A percentile compares a stretch with the other conserved stretches of the same genome.
phyloP scores from a whole-genome alignment of 768 basidiomycete species.

The Tulasnella sp. region DNA sequence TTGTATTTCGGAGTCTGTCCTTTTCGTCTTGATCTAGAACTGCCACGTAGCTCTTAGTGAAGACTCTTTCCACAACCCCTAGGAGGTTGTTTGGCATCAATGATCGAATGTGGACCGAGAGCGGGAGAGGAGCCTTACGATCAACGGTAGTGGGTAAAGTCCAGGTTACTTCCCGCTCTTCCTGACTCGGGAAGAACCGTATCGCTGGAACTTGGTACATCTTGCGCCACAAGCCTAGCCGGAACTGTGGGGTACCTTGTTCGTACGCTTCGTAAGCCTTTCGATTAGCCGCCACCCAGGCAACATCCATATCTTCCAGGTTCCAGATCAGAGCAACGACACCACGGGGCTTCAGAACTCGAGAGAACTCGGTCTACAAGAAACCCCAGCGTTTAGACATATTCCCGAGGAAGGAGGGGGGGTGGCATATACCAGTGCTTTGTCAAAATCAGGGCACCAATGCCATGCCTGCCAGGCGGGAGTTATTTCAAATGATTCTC shows the following conservation, averaged over 20 bases:
- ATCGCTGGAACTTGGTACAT: conserved; percentile 65
- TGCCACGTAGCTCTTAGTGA: conserved; percentile 83
- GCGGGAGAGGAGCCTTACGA: conserved; percentile 26
- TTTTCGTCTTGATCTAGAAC: conserved; percentile 57
- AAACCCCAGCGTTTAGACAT: neutral
- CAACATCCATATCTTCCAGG: conserved; percentile 67
- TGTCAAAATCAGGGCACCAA: conserved; percentile 81
- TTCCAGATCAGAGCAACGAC: conserved; percentile 82
- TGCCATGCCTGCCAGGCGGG: conserved; percentile 69
- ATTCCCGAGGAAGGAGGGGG: neutral
- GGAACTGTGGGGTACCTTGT: conserved; percentile 75
- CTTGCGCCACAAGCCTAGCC: conserved; percentile 67
- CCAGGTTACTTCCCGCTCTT: conserved; percentile 57
- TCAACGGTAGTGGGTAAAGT: conserved; percentile 52
- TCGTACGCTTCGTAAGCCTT: conserved; percentile 68
- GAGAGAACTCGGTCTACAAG: conserved; percentile 59
- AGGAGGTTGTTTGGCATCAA: neutral
- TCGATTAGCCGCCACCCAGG: conserved; percentile 71
- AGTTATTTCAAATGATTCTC: neutral
- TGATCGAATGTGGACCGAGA: neutral
- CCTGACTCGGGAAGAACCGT: conserved; percentile 54
- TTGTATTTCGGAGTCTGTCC: conserved; percentile 48
- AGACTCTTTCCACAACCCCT: conserved; percentile 58
- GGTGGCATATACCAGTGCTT: conserved; percentile 48
- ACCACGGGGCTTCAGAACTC: conserved; percentile 73